phyloP scores from a whole-genome alignment of 2,329 filamentous ascomycete species.

The Aspergillus ruber region DNA sequence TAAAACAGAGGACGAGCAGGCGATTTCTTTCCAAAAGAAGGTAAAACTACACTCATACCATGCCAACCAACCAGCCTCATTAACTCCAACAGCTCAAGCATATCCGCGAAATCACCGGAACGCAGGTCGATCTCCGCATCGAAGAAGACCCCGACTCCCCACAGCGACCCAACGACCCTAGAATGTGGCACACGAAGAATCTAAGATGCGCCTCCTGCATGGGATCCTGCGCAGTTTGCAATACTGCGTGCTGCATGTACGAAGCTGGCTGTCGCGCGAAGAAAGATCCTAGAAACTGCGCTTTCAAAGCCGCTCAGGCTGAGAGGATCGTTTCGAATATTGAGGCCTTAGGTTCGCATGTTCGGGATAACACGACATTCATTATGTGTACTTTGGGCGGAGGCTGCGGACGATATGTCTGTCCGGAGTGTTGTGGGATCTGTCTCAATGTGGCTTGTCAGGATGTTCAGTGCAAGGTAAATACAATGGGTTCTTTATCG shows the following conservation, averaged over 20 bases:
- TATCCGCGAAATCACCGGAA: constrained; percentile 12
- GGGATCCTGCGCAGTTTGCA: constrained; percentile 23
- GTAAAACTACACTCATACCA: background rate
- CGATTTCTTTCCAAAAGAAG: background rate
- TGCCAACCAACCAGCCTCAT: background rate
- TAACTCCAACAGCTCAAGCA: constrained; percentile 1
- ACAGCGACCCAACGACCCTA: constrained; percentile 9
- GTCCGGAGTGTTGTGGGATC: constrained; percentile 28
- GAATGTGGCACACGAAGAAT: constrained; percentile 25
- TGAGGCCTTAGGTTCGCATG: constrained; percentile 14
- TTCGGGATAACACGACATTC: constrained; percentile 26
- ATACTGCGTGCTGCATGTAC: constrained; percentile 27
- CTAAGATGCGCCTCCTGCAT: constrained; percentile 25
- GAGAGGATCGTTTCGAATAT: constrained; percentile 14
- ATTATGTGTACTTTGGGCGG: constrained; percentile 24
- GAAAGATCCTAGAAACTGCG: background rate
- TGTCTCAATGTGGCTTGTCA: constrained; percentile 27
- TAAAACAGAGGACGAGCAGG: background rate
- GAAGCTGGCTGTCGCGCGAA: constrained; percentile 6
- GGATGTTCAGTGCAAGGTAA: constrained; percentile 29
- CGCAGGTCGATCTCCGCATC: constrained; percentile 3
- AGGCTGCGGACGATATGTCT: constrained; percentile 27
- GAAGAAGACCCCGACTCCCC: background rate
- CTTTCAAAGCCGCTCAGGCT: background rate
- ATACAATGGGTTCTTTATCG: background rate